Evolutionary conservation across 345 rosid genomes (phyloP).

Genomic region (Eucalyptus sideroxylon): DNA sequence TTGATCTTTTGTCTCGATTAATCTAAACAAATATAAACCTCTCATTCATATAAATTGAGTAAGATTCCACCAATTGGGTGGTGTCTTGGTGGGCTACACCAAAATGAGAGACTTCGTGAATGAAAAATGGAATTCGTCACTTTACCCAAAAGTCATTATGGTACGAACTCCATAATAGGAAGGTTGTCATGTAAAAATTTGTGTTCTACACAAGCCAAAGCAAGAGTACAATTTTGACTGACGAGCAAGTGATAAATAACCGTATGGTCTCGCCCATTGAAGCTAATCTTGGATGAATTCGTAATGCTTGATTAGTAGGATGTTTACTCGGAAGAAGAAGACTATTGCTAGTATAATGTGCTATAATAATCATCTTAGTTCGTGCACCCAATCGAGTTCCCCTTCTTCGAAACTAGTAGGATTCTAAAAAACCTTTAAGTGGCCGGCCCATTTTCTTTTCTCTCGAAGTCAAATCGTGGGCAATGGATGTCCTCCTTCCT

Average conservation of each 20-base stretch:
- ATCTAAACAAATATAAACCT: background rate
- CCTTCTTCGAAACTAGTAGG: background rate
- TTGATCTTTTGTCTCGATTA: background rate
- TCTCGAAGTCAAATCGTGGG: background rate
- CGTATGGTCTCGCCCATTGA: background rate
- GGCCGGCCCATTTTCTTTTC: background rate
- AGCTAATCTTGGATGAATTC: background rate
- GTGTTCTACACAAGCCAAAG: background rate
- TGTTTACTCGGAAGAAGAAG: background rate
- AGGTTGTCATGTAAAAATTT: background rate
- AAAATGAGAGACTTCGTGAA: background rate
- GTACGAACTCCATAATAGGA: background rate
- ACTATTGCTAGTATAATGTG: background rate
- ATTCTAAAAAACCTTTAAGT: no score
- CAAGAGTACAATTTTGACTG: background rate
- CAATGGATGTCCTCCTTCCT: background rate
- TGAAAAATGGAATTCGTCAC: background rate
- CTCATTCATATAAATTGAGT: accelerated
- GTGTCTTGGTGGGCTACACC: background rate
- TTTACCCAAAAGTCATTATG: background rate
- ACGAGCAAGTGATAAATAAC: accelerated
- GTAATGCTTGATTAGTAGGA: background rate
- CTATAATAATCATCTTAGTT: background rate
- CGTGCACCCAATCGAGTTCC: background rate
- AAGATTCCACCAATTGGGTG: background rate